Evolutionary conservation across 805 yeast species (phyloP), one percentile per base, ranked within the genome.

Genomic region (Candida nemodendra): DNA sequence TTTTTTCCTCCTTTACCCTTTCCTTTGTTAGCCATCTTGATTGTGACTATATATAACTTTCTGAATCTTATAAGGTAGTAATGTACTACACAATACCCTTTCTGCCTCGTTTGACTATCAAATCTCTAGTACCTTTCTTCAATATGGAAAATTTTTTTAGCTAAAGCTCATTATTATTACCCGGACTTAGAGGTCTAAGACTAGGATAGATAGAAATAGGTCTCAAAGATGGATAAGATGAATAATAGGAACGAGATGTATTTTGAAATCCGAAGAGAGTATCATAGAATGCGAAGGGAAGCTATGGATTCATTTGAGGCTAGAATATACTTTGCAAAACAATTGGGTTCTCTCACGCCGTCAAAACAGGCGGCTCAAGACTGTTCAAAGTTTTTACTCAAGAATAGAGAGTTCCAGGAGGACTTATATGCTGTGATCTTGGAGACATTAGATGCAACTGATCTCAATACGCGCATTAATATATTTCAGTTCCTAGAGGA

Each of bases 261-360:
- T n/a, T n/a, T n/a, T n/a, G n/a, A n/a, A n/a, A n/a, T n/a, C n/a
- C n/a, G n/a, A n/a, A n/a, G n/a, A n/a, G n/a, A n/a, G n/a, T n/a
- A n/a, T n/a, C n/a, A n/a, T n/a, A n/a, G 24, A 21, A 21, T 21
- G 11, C 24, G 11, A 11, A 21, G 24, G 11, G 24, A 29, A 23
- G 23, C 34, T 13, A 87, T 90, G 95, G 96, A 90, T 57, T 81
- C 96, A 1, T 86, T 91, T 59, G 96, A 87, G 54, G 89, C 90
- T 4, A 74, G 91, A 41, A 65, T 87, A 31, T 84, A 83, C 59
- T 82, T 90, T 51, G 71, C 78, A 5, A 85, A 80, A 50, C 74
- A 79, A 30, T 68, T 90, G 38, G 72, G 79, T 48, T 59, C 70
- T 5, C 64, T 91, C 28, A 80, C 78, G 29, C 90, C 95, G 0